Conservation (phyloP, 163 green algal genomes). For the Scenedesmus sp. region DNA sequence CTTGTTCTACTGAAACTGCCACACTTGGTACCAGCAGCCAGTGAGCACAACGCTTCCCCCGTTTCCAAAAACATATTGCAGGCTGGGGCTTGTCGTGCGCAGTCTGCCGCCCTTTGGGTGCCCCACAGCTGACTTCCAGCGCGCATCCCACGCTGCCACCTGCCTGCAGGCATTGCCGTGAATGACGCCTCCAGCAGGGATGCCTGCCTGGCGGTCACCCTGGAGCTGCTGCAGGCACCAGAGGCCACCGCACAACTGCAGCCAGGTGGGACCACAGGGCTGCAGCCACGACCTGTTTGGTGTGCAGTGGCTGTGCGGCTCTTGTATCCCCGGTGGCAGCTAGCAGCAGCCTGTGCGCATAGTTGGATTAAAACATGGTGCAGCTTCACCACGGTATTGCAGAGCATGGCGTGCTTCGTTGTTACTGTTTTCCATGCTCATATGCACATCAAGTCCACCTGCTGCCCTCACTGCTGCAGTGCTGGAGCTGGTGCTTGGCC, state of each 20-base stretch:
- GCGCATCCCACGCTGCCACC: too few species aligned
- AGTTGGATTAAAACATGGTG: background rate
- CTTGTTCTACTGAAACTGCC: too few species aligned
- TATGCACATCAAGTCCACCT: background rate
- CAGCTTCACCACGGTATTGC: too few species aligned
- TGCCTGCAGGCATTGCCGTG: slow-evolving; percentile 36
- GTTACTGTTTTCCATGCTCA: background rate
- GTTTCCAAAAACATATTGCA: too few species aligned
- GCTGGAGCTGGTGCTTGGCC: slow-evolving; percentile 33
- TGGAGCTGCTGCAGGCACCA: slow-evolving; percentile 21
- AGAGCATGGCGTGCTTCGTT: too few species aligned
- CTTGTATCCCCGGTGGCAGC: background rate
- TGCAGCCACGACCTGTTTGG: too few species aligned
- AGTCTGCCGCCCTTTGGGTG: too few species aligned
- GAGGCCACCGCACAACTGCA: slow-evolving; percentile 11
- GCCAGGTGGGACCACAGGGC: slow-evolving; percentile 1
- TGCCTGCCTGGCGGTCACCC: slow-evolving; percentile 10
- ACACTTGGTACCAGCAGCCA: too few species aligned
- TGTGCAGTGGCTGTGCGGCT: background rate
- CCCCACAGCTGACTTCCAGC: too few species aligned
- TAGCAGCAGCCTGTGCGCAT: background rate
- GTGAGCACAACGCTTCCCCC: too few species aligned
- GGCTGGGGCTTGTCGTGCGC: too few species aligned
- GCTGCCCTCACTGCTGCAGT: slow-evolving; percentile 10
- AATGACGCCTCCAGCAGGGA: background rate